Evolutionary conservation across 192 early-diverging fungal species (phyloP).

Genomic region (Coemansia sp.): DNA sequence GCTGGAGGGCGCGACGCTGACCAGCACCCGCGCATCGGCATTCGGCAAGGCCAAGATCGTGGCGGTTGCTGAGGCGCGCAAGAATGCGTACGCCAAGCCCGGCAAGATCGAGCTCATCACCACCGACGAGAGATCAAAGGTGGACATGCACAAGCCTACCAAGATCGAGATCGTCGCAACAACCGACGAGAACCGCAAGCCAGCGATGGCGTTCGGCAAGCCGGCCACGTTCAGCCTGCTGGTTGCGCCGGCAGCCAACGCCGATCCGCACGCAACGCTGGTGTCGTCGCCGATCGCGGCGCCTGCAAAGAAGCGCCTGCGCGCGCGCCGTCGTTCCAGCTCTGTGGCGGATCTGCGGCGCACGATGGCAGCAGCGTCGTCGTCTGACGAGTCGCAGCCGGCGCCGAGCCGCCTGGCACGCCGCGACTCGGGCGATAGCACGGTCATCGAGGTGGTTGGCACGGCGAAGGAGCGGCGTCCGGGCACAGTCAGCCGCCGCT

Average conservation of each 20-base stretch:
- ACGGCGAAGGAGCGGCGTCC: conserved; percentile 46
- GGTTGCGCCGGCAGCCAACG: conserved; percentile 12
- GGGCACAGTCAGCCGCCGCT: conserved; percentile 46
- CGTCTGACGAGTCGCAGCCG: conserved; percentile 8
- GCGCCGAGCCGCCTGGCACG: conserved; percentile 2
- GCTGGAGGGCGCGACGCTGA: conserved; percentile 41
- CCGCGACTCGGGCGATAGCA: conserved; percentile 43
- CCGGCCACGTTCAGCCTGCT: conserved; percentile 41
- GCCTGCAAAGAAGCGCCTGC: conserved; percentile 46
- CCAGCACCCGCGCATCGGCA: conserved; percentile 14
- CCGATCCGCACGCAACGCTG: background rate
- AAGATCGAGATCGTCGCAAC: no score
- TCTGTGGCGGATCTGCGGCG: conserved; percentile 34
- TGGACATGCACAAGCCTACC: no score
- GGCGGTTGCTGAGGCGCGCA: background rate
- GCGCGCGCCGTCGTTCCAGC: conserved; percentile 38
- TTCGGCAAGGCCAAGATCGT: conserved; percentile 7
- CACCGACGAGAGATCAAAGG: background rate
- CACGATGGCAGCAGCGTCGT: conserved; percentile 10
- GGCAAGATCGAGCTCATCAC: no score
- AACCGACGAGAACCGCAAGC: conserved; percentile 21
- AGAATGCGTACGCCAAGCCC: background rate
- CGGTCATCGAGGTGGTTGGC: conserved; percentile 44
- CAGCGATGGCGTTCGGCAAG: conserved; percentile 42
- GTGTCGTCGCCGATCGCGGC: conserved; percentile 4